Evolutionary conservation across 2,329 filamentous ascomycete genomes (phyloP).

Genomic region (Pseudocercospora eumusae): DNA sequence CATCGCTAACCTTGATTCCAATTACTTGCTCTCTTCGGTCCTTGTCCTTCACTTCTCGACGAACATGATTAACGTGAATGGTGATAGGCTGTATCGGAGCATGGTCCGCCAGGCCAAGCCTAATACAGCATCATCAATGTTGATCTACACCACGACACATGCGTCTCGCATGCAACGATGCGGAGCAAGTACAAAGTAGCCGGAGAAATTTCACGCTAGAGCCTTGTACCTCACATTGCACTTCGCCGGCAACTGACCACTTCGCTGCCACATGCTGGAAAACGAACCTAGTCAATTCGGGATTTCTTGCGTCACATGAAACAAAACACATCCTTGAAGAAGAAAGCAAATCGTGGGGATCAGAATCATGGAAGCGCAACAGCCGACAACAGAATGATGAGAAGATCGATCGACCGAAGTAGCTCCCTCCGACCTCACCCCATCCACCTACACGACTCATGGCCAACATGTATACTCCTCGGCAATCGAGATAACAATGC

Average conservation of each 20-base stretch:
- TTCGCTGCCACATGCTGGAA: neutral
- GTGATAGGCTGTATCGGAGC: neutral
- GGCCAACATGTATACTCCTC: neutral
- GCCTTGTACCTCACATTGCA: neutral
- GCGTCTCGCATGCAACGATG: neutral
- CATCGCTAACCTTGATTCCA: neutral
- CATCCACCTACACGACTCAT: neutral
- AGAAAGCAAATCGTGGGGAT: neutral
- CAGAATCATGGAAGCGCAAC: neutral
- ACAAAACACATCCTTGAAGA: too few species aligned
- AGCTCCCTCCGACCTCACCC: neutral
- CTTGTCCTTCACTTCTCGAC: neutral
- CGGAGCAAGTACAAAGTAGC: neutral
- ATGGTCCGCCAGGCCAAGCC: neutral
- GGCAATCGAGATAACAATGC: neutral
- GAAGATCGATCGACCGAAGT: too few species aligned
- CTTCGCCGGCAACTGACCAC: neutral
- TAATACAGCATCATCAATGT: neutral
- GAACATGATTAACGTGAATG: too few species aligned
- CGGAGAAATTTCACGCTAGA: neutral
- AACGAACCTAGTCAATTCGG: neutral
- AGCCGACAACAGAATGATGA: neutral
- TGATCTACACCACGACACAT: constrained; percentile 1
- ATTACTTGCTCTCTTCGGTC: neutral
- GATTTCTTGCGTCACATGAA: too few species aligned